A percentile compares a stretch with the other conserved stretches of the same genome.
Conservation (phyloP, 306 rosid species). For the Vachellia collinsii region DNA sequence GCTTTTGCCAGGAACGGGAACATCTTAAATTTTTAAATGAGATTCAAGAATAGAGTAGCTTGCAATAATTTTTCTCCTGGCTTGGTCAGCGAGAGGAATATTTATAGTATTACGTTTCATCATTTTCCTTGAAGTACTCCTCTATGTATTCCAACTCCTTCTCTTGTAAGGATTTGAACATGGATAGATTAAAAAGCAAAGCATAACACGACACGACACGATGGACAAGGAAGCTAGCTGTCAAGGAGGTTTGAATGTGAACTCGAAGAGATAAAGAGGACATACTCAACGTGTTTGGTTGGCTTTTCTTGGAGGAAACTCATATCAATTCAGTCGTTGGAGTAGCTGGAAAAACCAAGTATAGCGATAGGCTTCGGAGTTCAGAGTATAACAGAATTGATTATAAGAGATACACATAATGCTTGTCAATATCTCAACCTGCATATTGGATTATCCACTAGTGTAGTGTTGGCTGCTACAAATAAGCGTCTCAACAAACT, state of each 20-base stretch:
- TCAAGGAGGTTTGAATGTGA: slow-evolving; percentile 42
- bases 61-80: background rate
- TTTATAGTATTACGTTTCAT: background rate
- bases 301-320: slow-evolving; percentile 35
- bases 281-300: slow-evolving; percentile 51
- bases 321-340: slow-evolving; percentile 36
- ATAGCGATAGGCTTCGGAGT: slow-evolving; percentile 24
- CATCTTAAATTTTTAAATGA: background rate
- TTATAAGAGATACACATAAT: slow-evolving; percentile 13
- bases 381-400: slow-evolving; percentile 30
- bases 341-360: slow-evolving; percentile 26
- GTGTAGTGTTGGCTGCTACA: slow-evolving; percentile 32
- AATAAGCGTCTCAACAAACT: slow-evolving; percentile 36
- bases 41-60: slow-evolving; percentile 2
- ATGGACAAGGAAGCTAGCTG: slow-evolving; percentile 31
- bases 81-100: slow-evolving; percentile 1
- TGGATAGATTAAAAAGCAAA: slow-evolving; percentile 26
- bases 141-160: slow-evolving; percentile 15
- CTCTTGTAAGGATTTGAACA: slow-evolving; percentile 24
- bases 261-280: slow-evolving; percentile 37
- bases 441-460: slow-evolving; percentile 32
- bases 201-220: slow-evolving; percentile 4
- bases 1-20: background rate
- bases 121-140: background rate
- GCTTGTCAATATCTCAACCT: slow-evolving; percentile 42